Evolutionary conservation across 2,329 filamentous ascomycete species (phyloP), one percentile per base, ranked within the genome.

Genomic region (Penicillium griseofulvum): DNA sequence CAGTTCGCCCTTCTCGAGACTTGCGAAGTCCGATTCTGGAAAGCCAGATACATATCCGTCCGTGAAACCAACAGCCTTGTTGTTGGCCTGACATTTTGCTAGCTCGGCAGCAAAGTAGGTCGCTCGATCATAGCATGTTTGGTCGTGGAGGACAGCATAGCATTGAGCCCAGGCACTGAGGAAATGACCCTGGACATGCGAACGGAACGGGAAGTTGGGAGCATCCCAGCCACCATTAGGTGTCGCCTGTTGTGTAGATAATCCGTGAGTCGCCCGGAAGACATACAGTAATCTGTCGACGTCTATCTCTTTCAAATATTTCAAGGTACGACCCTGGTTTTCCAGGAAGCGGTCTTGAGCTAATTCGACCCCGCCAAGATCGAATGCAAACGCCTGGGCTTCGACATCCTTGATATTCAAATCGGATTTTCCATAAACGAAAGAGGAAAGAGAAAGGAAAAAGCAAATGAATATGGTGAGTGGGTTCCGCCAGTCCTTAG

Each of bases 201-300:
- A 75, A 14, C 80, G 75, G 62, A 83, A 83, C 0, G 81, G 80
- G 42, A 83, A 83, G 44, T 77, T 69, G 1, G 81, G 81, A 1
- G 78, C 78, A 63, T 83, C 81, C 81, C 81, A 83, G 2, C 80
- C 81, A 2, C 78, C 78, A 45, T 80, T 80, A 6, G 71, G 46
- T 1, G 67, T 57, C 2, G 80, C 80, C 1, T 76, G 77, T 3
- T 78, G 71, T 9, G 79, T 82, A 3, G 74, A 76, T 0, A 81
- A 60, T 17, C 73, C 69, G 53, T 81, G 80, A 44, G 72, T 81
- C 29, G 67, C 58, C 17, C 80, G 72, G 66, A 81, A 82, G 60
- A 75, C 36, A 24, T 49, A 41, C 9, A 49, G 46, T 19, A 39
- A 9, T 41, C 46, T 49, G 34, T 49, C 46, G 2, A 49, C 46